Conservation (phyloP, 2,329 filamentous ascomycete species). For the Ophiostoma sp. region DNA sequence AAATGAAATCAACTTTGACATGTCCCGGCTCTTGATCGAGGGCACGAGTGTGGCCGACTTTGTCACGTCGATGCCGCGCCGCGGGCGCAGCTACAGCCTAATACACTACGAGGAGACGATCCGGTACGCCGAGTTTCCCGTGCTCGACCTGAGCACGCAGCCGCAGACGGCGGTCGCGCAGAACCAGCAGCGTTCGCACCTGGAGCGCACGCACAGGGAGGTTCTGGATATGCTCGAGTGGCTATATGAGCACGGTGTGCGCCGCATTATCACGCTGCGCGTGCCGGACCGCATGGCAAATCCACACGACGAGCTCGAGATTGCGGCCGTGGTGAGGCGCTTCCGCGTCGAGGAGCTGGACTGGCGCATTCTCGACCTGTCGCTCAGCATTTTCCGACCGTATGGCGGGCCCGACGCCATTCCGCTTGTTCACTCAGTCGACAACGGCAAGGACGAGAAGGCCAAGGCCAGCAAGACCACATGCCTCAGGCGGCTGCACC, state of each 20-base stretch:
- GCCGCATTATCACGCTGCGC: constrained; percentile 22
- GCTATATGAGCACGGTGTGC: constrained; percentile 17
- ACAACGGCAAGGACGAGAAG: background rate
- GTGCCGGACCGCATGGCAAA: constrained; percentile 22
- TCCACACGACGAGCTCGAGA: constrained; percentile 23
- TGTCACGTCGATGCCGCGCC: constrained; percentile 16
- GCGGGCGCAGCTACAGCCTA: background rate
- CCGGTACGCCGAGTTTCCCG: too few species aligned
- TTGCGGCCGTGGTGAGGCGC: background rate
- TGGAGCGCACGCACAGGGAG: constrained; percentile 14
- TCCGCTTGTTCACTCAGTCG: background rate
- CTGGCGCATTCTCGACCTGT: background rate
- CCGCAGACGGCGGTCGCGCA: background rate
- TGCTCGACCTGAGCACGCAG: constrained; percentile 6
- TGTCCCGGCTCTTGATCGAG: constrained; percentile 20
- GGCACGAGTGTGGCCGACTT: constrained; percentile 20
- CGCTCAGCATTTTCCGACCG: background rate
- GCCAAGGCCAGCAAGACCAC: background rate
- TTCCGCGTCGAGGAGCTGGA: too few species aligned
- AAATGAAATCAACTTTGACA: constrained; percentile 23
- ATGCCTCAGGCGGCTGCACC: background rate
- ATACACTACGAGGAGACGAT: too few species aligned
- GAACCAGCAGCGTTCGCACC: constrained; percentile 9
- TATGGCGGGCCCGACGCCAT: background rate
- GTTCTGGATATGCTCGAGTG: constrained; percentile 22